Evolutionary conservation across 805 yeast genomes (phyloP), one percentile per base, ranked within the genome.

Genomic region (Torulaspora quercuum): DNA sequence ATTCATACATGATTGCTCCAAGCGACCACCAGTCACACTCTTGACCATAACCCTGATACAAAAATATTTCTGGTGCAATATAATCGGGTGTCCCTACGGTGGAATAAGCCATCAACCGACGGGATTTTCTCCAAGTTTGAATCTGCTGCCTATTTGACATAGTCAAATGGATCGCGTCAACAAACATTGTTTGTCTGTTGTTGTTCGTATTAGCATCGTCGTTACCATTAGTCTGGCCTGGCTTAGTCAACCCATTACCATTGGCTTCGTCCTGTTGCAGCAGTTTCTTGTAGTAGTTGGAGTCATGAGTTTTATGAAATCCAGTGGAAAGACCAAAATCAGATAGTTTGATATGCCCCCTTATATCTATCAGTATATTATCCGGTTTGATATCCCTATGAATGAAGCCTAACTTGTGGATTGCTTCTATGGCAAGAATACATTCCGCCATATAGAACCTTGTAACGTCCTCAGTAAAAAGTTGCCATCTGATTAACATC

Each of bases 11-110:
- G 56, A 88, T 88, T 1, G 95, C 95, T 19, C 97, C 97, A 29
- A 88, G 65, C 6, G 95, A 83, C 97, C 97, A 88, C 97, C 97
- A 88, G 62, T 88, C 97, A 65, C 97, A 88, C 57, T 88, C 95
- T 64, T 87, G 95, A 8, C 96, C 95, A 62, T 88, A 88, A 4
- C 97, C 97, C 65, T 88, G 92, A 52, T 87, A 87, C 31, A 86
- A 70, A 53, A 88, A 88, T 43, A 88, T 89, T 59, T 88, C 97
- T 0, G 97, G 97, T 1, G 96, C 96, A 61, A 88, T 88, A 59
- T 88, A 88, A 61, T 88, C 96, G 0, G 97, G 97, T 0, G 97
- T 88, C 29, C 97, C 97, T 19, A 88, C 97, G 0, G 97, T 89
- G 6, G 95, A 86, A 57, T 88, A 88, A 2, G 96, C 96, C 95